These are phyloP conservation scores for Liriodendron chinense DNA, from an alignment of 164 flowering plant species.

Conservation along the genomic window DNA sequence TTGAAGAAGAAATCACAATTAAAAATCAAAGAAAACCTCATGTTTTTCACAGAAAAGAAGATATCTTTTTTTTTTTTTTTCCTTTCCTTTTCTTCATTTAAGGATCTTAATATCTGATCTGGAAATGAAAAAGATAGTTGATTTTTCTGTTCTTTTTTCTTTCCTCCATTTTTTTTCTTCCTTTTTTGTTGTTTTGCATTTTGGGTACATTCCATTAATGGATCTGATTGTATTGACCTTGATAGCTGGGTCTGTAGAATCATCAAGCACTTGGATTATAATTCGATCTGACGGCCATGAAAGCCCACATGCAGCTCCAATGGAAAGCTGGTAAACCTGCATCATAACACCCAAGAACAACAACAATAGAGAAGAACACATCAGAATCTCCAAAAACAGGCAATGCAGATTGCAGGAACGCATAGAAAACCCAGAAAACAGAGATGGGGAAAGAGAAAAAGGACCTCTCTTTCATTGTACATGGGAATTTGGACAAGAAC, in stretches of 20 bases:
- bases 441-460: constrained; percentile 1
- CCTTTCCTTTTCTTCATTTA: too few relatives aligned
- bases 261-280: constrained; percentile 84
- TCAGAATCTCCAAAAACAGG: background rate
- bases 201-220: background rate
- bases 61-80: too few relatives aligned
- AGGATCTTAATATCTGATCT: too few relatives aligned
- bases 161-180: too few relatives aligned
- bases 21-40: too few relatives aligned
- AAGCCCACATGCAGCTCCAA: constrained; percentile 90
- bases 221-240: constrained; percentile 41
- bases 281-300: constrained; percentile 87
- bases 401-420: background rate
- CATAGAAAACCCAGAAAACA: background rate
- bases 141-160: too few relatives aligned
- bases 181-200: background rate
- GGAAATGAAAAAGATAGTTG: too few relatives aligned
- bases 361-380: background rate
- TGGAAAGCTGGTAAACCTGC: constrained; percentile 84
- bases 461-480: constrained; percentile 84
- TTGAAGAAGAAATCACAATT: too few relatives aligned
- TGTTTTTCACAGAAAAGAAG: background rate
- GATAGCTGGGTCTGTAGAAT: constrained; percentile 70
- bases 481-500: constrained; percentile 90
- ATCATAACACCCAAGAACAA: background rate